Base-by-base conservation (phyloP, 345 rosid species). In the Salix suchowensis region DNA sequence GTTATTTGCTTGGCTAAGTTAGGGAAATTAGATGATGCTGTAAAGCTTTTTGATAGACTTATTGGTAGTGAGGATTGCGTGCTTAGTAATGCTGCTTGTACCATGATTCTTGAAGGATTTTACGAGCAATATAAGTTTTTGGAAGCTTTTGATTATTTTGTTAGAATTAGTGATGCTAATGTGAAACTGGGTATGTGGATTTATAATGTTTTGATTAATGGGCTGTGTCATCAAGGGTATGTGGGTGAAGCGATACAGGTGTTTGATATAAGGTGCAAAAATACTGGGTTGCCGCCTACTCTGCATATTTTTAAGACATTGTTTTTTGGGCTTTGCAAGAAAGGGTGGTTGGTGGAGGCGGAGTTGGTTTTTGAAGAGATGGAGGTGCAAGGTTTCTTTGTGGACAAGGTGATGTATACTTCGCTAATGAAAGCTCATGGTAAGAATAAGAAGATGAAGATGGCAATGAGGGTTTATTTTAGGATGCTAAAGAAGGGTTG, bases 321-420 rank as follows among this genome's bases (percentile, higher is more conserved):
- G 84, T 92, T 90, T 74, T 89, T 87, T 77, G 88, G 91, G 37
- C 80, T 89, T 80, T 92, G 93, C 80, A 81, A 80, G 74, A 81
- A 79, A 77, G 89, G 91, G 15, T 76, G 84, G 69, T 72, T 74
- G 66, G 26, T 79, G 55, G 88, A 85, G 84, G 93, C 94, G 0
- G 92, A 89, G 85, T 80, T 76, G 9, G 34, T 90, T 48, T 83
- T 83, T 68, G 76, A 81, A 75, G 88, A 90, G 76, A 88, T 89
- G 72, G 95, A 89, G 82, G 76, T 82, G 16, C 83, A 66, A 1
- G 90, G 91, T 44, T 85, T 86, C 77, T 87, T 76, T 83, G 84
- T 87, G 18, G 89, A 90, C 72, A 85, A 72, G 79, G 76, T 72
- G 26, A 24, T 24, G 26, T 24, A 24, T 24, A 24, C 26, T 24